Evolutionary conservation across 495 filamentous ascomycete species (phyloP).

Genomic region (Patellaria atrata): DNA sequence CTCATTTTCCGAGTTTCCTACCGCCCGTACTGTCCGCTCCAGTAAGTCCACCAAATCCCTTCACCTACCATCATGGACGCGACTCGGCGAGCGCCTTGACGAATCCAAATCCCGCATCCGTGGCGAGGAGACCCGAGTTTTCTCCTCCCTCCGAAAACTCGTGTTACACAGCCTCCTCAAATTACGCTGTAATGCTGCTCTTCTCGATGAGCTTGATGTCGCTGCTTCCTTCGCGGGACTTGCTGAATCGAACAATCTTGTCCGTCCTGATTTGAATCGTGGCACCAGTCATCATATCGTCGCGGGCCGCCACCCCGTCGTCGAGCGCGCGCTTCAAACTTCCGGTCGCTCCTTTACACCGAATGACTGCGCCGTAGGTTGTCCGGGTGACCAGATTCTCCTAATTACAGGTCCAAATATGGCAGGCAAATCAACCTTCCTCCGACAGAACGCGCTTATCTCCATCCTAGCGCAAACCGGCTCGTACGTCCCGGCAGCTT

Average conservation of each 20-base stretch:
- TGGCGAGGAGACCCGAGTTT: slow-evolving; percentile 63
- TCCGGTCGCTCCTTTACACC: slow-evolving; percentile 70
- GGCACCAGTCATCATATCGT: slow-evolving; percentile 47
- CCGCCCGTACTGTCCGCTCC: slow-evolving; percentile 49
- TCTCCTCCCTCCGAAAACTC: slow-evolving; percentile 50
- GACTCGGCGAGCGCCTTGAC: slow-evolving; percentile 60
- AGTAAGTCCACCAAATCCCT: slow-evolving; percentile 78
- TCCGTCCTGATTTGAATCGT: slow-evolving; percentile 53
- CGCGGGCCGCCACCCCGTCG: slow-evolving; percentile 78
- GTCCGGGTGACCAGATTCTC: slow-evolving; percentile 48
- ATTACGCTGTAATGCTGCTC: slow-evolving; percentile 71
- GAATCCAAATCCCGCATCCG: slow-evolving; percentile 58
- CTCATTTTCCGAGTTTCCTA: slow-evolving; percentile 8
- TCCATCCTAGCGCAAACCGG: slow-evolving; percentile 85
- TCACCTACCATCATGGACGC: slow-evolving; percentile 70
- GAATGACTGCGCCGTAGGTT: slow-evolving; percentile 72
- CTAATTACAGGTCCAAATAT: slow-evolving; percentile 98
- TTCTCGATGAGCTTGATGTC: slow-evolving; percentile 86
- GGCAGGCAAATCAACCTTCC: slow-evolving; percentile 91
- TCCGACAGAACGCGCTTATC: slow-evolving; percentile 89
- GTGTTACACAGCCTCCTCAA: slow-evolving; percentile 68
- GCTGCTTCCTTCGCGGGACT: slow-evolving; percentile 67
- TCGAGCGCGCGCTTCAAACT: slow-evolving; percentile 64
- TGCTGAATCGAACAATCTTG: slow-evolving; percentile 55
- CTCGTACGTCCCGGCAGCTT: slow-evolving; percentile 76